A percentile compares a stretch with the other conserved stretches of the same genome.
Conservation (phyloP, 2,329 filamentous ascomycete genomes). For the Nigrospora osmanthi region DNA sequence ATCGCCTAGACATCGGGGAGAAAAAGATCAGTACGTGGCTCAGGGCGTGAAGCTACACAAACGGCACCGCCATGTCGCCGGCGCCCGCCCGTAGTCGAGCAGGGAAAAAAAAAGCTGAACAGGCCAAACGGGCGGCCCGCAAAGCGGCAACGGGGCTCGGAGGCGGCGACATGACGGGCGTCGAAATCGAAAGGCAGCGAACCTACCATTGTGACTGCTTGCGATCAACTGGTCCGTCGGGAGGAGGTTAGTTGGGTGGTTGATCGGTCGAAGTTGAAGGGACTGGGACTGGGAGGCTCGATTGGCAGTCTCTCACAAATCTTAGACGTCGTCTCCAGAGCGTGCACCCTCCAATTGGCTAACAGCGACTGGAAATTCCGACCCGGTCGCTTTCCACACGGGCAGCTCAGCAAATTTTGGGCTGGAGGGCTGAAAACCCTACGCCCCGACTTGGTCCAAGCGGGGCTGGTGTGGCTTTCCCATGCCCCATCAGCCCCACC, state of each 20-base stretch:
- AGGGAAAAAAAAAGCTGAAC: conserved; percentile 15
- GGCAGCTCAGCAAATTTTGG: no score
- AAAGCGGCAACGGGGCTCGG: conserved; percentile 1
- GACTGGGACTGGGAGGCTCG: not conserved
- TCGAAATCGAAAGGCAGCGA: not conserved
- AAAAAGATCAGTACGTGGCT: conserved; percentile 19
- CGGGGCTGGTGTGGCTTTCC: no score
- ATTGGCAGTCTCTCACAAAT: not conserved
- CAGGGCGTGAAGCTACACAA: not conserved
- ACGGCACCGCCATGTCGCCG: not conserved
- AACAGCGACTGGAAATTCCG: no score
- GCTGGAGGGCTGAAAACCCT: no score
- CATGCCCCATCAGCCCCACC: no score
- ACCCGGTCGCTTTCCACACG: no score
- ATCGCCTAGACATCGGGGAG: conserved; percentile 60
- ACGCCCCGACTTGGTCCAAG: no score
- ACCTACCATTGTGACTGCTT: conserved; percentile 38
- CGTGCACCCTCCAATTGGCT: no score
- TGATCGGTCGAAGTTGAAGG: not conserved
- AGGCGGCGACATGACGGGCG: conserved; percentile 2
- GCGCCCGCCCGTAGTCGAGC: not conserved
- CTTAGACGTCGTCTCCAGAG: no score
- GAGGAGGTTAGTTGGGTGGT: not conserved
- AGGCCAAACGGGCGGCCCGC: conserved; percentile 6
- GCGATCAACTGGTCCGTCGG: conserved; percentile 30